Percentiles rank a stretch among this genome's conserved stretches.
Evolutionary conservation across 2,329 filamentous ascomycete genomes (phyloP).

Genomic region (Myotisia sp.): DNA sequence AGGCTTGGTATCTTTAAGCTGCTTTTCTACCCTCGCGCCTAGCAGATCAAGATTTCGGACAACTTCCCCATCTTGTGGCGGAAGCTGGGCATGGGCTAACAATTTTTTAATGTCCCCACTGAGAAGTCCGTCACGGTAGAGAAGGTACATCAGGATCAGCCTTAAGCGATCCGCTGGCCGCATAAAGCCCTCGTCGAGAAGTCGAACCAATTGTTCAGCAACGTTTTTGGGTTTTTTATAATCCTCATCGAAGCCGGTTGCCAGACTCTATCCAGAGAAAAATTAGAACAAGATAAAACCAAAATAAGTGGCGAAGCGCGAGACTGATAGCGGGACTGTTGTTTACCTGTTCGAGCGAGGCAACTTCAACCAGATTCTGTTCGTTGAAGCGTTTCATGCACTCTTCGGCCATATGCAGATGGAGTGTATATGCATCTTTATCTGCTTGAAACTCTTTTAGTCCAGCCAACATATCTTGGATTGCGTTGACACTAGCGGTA

Average conservation of each 20-base stretch:
- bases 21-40: conserved; percentile 56
- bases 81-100: conserved; percentile 66
- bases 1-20: conserved; percentile 63
- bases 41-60: conserved; percentile 65
- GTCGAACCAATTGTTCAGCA: conserved; percentile 66
- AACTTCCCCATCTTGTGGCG: conserved; percentile 55
- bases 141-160: conserved; percentile 68
- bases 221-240: conserved; percentile 81
- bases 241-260: conserved; percentile 87
- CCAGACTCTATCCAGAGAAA: conserved; percentile 37
- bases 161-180: conserved; percentile 61
- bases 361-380: conserved; percentile 73
- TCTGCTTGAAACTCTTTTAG: conserved; percentile 88
- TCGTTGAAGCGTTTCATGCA: conserved; percentile 88
- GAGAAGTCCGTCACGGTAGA: conserved; percentile 76
- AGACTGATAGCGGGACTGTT: no score
- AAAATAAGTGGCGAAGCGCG: not conserved
- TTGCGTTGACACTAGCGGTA: conserved; percentile 67
- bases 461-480: conserved; percentile 93
- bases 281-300: not conserved
- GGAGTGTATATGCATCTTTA: conserved; percentile 87
- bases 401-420: conserved; percentile 91
- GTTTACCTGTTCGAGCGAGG: conserved; percentile 65
- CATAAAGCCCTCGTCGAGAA: conserved; percentile 75
- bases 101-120: conserved; percentile 72